Evolutionary conservation across 306 rosid genomes (phyloP), one percentile per base, ranked within the genome.

Genomic region (Sicyos baderoa): DNA sequence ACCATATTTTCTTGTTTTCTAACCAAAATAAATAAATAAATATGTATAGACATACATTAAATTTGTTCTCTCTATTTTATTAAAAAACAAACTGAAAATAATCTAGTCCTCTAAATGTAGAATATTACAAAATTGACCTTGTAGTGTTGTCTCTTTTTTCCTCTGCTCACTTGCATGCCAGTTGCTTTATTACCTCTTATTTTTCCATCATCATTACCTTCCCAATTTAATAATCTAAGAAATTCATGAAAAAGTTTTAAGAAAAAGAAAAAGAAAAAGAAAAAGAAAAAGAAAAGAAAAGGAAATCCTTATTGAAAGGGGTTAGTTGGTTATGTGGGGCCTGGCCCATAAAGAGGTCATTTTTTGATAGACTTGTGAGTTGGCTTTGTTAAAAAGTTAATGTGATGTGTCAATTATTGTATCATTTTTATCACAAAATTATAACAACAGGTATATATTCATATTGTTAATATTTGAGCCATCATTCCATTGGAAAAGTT

Each of bases 151-250:
- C 17, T 56, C 17, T 7, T 60, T 16, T 44, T 1, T 10, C 22
- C 67, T 13, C 23, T 60, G 67, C 67, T 35, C 67, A 48, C 68
- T 61, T 61, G 67, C 68, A 61, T 61, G 68, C 68, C 17, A 35
- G 1, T 35, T 62, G 69, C 69, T 62, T 62, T 42, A 62, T 17
- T 18, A 62, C 29, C 69, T 23, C 7, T 22, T 55, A 3, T 55
- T 55, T 21, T 5, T 17, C 16, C 51, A 62, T 37, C 51, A 62
- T 62, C 68, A 62, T 62, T 62, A 17, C 68, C 29, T 35, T 62
- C 50, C 51, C 17, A 62, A 62, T 62, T 62, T 62, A 62, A 37
- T 62, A 37, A n/a, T 37, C 15, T 12, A 18, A 53, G 2, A 53
- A 53, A 59, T 7, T 60, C 0, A 13, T 2, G 0, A 23, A 23